Evolutionary conservation across 2,329 filamentous ascomycete genomes (phyloP).

Genomic region (Aspergillus costaricaensis): DNA sequence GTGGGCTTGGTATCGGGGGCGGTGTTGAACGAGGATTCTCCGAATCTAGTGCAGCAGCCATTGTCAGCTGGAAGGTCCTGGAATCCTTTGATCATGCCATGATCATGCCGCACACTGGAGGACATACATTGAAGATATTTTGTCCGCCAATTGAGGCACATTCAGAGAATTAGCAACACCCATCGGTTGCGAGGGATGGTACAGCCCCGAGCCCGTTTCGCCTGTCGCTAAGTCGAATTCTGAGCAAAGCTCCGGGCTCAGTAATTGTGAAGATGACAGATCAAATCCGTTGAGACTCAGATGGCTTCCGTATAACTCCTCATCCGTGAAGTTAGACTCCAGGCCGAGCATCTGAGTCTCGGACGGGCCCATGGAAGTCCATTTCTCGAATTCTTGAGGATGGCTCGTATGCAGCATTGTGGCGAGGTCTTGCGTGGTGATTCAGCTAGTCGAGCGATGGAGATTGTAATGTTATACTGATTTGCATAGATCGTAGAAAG

Average conservation of each 20-base stretch:
- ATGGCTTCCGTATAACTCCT: slow-evolving; percentile 15
- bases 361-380: slow-evolving; percentile 15
- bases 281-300: slow-evolving; percentile 14
- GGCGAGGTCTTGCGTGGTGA: too few relatives aligned
- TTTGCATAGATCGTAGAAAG: neutral
- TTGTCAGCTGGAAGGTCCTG: neutral
- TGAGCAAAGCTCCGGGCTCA: neutral
- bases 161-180: neutral
- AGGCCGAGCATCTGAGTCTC: slow-evolving; percentile 9
- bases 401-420: slow-evolving; percentile 15
- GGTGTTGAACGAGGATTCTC: slow-evolving; percentile 7
- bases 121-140: slow-evolving; percentile 7
- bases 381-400: slow-evolving; percentile 12
- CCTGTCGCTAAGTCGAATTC: slow-evolving; percentile 9
- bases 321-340: slow-evolving; percentile 7
- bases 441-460: neutral
- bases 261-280: slow-evolving; percentile 3
- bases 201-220: neutral
- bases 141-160: slow-evolving; percentile 4
- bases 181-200: neutral
- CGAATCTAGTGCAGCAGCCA: slow-evolving; percentile 5
- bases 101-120: neutral
- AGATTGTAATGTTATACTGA: neutral
- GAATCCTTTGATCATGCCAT: neutral
- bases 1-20: neutral